phyloP scores from a whole-genome alignment of 768 basidiomycete species.

The Termitomyces sp. region DNA sequence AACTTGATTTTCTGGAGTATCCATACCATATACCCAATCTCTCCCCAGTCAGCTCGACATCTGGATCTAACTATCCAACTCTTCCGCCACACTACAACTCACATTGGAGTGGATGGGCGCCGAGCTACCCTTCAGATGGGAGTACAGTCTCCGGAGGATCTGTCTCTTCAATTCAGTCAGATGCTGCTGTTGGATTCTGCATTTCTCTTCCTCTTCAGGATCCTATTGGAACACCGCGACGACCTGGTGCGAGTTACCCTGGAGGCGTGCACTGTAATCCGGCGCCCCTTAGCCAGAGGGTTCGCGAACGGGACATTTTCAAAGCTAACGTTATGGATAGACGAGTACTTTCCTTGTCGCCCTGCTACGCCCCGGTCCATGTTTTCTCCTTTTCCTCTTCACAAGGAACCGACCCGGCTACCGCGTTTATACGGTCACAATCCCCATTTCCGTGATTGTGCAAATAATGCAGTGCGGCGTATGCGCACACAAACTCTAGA shows the following conservation, averaged over 20 bases:
- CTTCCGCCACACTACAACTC: neutral
- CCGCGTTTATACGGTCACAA: neutral
- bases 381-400: neutral
- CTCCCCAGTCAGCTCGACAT: neutral
- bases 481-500: neutral
- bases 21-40: neutral
- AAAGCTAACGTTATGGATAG: neutral
- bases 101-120: neutral
- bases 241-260: neutral
- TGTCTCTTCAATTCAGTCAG: neutral
- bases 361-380: neutral
- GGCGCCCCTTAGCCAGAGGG: neutral
- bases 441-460: neutral
- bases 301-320: neutral
- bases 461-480: neutral
- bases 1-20: neutral
- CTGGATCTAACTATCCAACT: neutral
- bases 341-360: neutral
- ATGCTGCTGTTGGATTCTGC: neutral
- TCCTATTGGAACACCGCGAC: constrained; percentile 4
- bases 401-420: neutral
- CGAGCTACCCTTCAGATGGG: neutral
- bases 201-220: neutral
- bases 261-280: neutral
- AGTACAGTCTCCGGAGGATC: neutral